Evolutionary conservation across 345 rosid species (phyloP).

Genomic region (Syzygium jambos): DNA sequence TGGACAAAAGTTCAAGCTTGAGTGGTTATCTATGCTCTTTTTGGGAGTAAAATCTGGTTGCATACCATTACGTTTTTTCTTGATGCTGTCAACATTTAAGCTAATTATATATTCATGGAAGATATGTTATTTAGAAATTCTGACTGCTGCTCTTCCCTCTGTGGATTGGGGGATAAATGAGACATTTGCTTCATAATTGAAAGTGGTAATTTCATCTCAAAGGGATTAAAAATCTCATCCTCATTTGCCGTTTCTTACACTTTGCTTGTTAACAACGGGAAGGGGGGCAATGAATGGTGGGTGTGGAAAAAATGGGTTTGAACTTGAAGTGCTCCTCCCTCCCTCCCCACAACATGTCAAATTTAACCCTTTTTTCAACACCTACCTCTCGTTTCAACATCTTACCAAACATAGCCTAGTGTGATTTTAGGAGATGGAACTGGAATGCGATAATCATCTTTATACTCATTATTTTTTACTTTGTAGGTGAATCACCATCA

Average conservation of each 20-base stretch:
- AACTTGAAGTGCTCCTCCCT: neutral
- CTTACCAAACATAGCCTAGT: neutral
- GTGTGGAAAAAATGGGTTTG: neutral
- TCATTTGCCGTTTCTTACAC: neutral
- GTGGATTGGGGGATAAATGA: neutral
- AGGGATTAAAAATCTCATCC: neutral
- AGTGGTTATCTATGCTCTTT: neutral
- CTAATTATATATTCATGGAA: neutral
- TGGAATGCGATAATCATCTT: neutral
- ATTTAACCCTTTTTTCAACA: neutral
- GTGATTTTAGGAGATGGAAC: neutral
- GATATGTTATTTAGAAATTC: neutral
- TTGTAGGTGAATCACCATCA: conserved; percentile 84
- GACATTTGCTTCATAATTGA: neutral
- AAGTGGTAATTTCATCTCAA: neutral
- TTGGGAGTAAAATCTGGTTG: neutral
- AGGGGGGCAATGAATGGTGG: neutral
- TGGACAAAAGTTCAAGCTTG: neutral
- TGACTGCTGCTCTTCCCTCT: neutral
- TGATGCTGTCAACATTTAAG: neutral
- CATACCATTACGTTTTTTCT: neutral
- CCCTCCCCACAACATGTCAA: neutral
- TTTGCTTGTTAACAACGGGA: neutral
- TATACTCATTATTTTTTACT: neutral
- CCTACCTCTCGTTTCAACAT: neutral